Evolutionary conservation across 495 filamentous ascomycete genomes (phyloP), one percentile per base, ranked within the genome.

Genomic region (Poronia punctata): DNA sequence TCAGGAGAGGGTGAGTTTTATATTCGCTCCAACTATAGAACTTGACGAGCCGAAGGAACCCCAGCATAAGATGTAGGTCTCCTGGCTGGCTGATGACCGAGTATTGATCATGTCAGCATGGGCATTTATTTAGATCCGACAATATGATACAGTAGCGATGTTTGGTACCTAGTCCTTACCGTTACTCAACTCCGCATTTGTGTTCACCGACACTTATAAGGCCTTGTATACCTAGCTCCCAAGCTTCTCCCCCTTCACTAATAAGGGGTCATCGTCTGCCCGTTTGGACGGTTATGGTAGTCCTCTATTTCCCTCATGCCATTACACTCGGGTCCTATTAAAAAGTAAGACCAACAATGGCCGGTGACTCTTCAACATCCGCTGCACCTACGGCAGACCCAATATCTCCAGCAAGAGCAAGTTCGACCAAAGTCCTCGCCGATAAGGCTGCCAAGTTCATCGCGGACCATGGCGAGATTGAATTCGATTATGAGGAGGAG

Each of bases 381-480:
- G 31, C 22, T 7, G 11, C 44, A 5, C 18, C 47, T 26, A 36
- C 22, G 25, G 26, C 41, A 20, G 22, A 54, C 52, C 8, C 44
- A 47, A 40, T 51, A 54, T 54, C 60, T 41, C 39, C 49, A 48
- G 41, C 39, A 26, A 32, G 48, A 34, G 61, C 43, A 21, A 29
- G 36, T 15, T 46, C 48, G 28, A 40, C 44, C 18, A 54, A 47
- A 7, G 44, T 34, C 35, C 49, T 39, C 21, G 45, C 38, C 12
- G 65, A 68, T 25, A 68, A 60, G 27, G 65, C 63, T n/a, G 64
- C 61, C 8, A 52, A 63, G 33, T 67, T 66, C 42, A 64, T 70
- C 39, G 53, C 49, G 17, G 53, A 53, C 26, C 63, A 68, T 39
- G 58, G 52, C 39, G 53, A 54, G 38, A 50, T 64, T 28, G 43